Evolutionary conservation across 805 yeast genomes (phyloP), one percentile per base, ranked within the genome.

Genomic region (Myxozyma geophila): DNA sequence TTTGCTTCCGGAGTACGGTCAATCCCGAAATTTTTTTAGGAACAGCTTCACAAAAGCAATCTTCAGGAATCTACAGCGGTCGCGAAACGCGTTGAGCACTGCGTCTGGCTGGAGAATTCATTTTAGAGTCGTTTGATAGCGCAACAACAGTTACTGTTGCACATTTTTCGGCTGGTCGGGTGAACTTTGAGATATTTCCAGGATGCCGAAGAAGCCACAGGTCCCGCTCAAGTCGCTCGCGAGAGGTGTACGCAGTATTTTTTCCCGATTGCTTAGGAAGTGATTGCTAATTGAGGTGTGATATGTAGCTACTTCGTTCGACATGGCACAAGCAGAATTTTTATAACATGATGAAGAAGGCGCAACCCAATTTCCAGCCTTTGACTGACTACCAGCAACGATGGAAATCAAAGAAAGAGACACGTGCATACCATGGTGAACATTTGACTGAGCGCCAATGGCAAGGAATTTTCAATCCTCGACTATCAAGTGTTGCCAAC

Each of bases 361-460:
- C 85, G 53, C 81, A 81, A 64, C 77, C 82, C 41, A 79, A 75
- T 59, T 83, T 83, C 73, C 79, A 81, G 66, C 81, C 85, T 3
- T 83, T 84, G 76, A 85, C 96, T n/a, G 80, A 90, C 63, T 95
- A 82, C 78, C 96, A 90, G 77, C 96, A 93, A 76, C 91, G 92
- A 77, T 95, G 96, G 93, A 78, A 82, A 7, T 87, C 97, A 57
- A 93, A 95, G 76, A 88, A 86, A 74, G 97, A 92, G 74, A 87
- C 98, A 7, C 85, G 99, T 78, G 88, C 93, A 1, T 93, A 93
- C 76, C 99, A 93, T 75, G 99, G 99, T 71, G 98, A 95, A 73
- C 90, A 88, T 74, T 76, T 93, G 60, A 89, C 93, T 0, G 99
- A 95, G 75, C 79, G 84, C 19, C 85, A 92, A 74, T 89, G 92